These are phyloP conservation scores for Tylopilus felleus DNA, from an alignment of 768 basidiomycete species.

Conservation along the genomic window DNA sequence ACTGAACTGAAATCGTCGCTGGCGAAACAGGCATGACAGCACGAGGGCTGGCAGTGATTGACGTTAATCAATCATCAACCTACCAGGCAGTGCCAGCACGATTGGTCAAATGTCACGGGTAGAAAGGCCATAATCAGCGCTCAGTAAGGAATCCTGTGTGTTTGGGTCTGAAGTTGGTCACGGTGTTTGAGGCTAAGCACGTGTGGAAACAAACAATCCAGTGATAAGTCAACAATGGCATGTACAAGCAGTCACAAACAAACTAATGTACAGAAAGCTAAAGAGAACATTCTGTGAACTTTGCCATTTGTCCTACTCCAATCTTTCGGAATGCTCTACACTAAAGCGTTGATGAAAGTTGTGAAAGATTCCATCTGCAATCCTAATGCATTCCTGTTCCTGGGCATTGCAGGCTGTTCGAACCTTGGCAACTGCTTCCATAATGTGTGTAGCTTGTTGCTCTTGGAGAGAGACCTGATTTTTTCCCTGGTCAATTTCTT, in stretches of 20 bases:
- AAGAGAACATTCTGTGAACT: neutral
- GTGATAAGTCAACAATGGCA: neutral
- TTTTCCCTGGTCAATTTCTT: conserved; percentile 21
- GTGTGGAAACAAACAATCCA: neutral
- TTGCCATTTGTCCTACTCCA: neutral
- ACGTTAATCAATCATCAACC: no score
- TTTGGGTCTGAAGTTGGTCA: no score
- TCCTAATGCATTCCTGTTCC: conserved; percentile 5
- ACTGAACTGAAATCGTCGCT: no score
- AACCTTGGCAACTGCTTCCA: conserved; percentile 2
- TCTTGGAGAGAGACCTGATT: conserved; percentile 20
- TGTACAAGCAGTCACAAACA: no score
- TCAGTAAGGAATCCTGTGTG: no score
- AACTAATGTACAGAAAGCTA: neutral
- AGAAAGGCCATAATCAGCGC: no score
- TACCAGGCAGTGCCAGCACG: no score
- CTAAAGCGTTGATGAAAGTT: conserved; percentile 25
- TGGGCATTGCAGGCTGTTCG: neutral
- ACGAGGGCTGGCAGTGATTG: no score
- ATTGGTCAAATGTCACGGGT: no score
- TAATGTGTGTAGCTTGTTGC: conserved; percentile 8
- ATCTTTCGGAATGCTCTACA: neutral
- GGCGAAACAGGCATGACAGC: no score
- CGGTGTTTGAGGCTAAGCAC: no score
- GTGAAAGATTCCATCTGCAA: conserved; percentile 16